Percentiles rank a stretch among this genome's conserved stretches.
Conservation (phyloP, 2,329 filamentous ascomycete genomes). For the Ascochyta koolunga region DNA sequence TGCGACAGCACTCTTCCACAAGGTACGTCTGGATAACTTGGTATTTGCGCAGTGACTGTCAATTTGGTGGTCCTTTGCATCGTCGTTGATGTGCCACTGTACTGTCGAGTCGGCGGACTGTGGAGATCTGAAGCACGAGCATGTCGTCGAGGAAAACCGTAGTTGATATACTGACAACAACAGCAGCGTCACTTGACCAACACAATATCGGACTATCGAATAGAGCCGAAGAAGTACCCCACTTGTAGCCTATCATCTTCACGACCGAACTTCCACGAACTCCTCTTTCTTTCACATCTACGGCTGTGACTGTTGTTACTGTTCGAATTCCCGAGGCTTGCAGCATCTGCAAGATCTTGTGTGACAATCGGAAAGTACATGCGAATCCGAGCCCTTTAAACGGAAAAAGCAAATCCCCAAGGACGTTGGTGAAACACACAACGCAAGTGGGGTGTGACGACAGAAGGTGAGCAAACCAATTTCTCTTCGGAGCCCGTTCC, state of each 20-base stretch:
- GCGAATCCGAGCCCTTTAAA: not conserved
- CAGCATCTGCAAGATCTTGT: constrained; percentile 14
- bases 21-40: constrained; percentile 26
- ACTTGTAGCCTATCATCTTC: constrained; percentile 13
- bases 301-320: not conserved
- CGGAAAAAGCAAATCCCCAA: constrained; percentile 6
- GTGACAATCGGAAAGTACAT: constrained; percentile 10
- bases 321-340: not conserved
- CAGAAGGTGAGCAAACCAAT: constrained; percentile 43
- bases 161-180: constrained; percentile 39
- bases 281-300: not conserved
- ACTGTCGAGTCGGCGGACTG: constrained; percentile 13
- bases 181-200: constrained; percentile 19
- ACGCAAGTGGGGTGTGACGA: constrained; percentile 25
- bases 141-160: constrained; percentile 31
- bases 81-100: constrained; percentile 3
- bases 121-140: constrained; percentile 7
- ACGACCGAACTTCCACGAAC: constrained; percentile 12
- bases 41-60: not conserved
- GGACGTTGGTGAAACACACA: constrained; percentile 14
- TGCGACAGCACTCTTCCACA: not conserved
- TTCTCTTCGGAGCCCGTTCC: constrained; percentile 37
- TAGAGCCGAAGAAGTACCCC: constrained; percentile 25
- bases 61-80: not conserved
- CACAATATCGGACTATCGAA: not conserved